Conservation (phyloP, 2,329 filamentous ascomycete genomes). For the Hymenoscyphus scutula region DNA sequence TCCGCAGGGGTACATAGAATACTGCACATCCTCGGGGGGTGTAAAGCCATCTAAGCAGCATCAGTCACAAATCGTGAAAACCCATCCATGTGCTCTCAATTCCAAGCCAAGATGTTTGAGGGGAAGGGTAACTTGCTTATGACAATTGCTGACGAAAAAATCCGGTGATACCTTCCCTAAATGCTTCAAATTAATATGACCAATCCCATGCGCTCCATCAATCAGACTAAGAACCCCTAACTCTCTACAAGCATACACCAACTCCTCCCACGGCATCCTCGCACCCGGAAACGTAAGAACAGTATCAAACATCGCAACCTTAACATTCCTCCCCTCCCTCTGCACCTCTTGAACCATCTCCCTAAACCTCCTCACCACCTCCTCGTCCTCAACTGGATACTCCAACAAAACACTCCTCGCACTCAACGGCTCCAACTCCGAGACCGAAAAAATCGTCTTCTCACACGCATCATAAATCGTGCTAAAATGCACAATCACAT, state of each 20-base stretch:
- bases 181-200: constrained; percentile 68
- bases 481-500: constrained; percentile 74
- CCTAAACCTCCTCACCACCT: constrained; percentile 60
- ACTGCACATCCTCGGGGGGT: constrained; percentile 78
- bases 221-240: constrained; percentile 69
- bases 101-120: too few species aligned
- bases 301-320: constrained; percentile 77
- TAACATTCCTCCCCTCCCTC: constrained; percentile 57
- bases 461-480: constrained; percentile 78
- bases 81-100: neutral
- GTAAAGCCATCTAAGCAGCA: constrained; percentile 62
- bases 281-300: constrained; percentile 77
- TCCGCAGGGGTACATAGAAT: constrained; percentile 75
- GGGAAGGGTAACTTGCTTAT: constrained; percentile 66
- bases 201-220: constrained; percentile 82
- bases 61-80: neutral
- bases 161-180: constrained; percentile 67
- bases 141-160: constrained; percentile 83
- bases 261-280: constrained; percentile 69
- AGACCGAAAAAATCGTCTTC: constrained; percentile 68
- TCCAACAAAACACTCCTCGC: constrained; percentile 50
- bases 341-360: constrained; percentile 52
- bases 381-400: constrained; percentile 69
- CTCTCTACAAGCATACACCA: constrained; percentile 63
- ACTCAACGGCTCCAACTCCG: constrained; percentile 20